These are phyloP conservation scores for Magnolia sinica DNA, from an alignment of 164 flowering plant species.

Conservation along the genomic window DNA sequence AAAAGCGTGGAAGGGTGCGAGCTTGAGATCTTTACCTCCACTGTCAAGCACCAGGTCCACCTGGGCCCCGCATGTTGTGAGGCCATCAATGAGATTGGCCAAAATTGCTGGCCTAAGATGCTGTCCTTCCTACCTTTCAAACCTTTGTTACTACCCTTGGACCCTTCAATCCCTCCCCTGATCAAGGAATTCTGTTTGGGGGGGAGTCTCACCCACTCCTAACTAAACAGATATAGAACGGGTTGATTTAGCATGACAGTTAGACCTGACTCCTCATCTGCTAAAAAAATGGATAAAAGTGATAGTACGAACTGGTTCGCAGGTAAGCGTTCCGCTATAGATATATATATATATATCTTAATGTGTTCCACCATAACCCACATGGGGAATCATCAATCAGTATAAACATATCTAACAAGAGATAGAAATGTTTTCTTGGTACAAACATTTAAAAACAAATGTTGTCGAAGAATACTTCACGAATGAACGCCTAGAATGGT, in stretches of 20 bases:
- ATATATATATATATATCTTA: too few species aligned
- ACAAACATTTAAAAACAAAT: too few species aligned
- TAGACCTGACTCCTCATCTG: too few species aligned
- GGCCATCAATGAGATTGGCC: constrained; percentile 2
- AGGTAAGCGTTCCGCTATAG: too few species aligned
- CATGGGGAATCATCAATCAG: not conserved
- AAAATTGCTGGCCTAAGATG: not conserved
- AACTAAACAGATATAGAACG: too few species aligned
- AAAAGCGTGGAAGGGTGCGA: not conserved
- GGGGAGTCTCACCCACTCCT: not conserved
- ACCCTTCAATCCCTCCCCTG: not conserved
- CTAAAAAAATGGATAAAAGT: too few species aligned
- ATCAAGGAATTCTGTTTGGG: constrained; percentile 2
- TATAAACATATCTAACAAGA: not conserved
- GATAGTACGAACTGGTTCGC: too few species aligned
- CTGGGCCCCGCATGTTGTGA: constrained; percentile 8
- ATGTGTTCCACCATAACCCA: not conserved
- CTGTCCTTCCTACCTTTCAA: constrained; percentile 1
- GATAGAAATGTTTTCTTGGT: too few species aligned
- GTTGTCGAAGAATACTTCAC: too few species aligned
- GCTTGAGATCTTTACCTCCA: not conserved
- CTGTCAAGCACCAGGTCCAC: not conserved
- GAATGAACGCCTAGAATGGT: too few species aligned
- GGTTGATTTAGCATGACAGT: too few species aligned
- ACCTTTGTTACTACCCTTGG: not conserved